Percentiles rank a stretch among this genome's conserved stretches.
These are phyloP conservation scores for Xylaria venustula DNA, from an alignment of 495 filamentous ascomycete genomes.

Conservation along the genomic window DNA sequence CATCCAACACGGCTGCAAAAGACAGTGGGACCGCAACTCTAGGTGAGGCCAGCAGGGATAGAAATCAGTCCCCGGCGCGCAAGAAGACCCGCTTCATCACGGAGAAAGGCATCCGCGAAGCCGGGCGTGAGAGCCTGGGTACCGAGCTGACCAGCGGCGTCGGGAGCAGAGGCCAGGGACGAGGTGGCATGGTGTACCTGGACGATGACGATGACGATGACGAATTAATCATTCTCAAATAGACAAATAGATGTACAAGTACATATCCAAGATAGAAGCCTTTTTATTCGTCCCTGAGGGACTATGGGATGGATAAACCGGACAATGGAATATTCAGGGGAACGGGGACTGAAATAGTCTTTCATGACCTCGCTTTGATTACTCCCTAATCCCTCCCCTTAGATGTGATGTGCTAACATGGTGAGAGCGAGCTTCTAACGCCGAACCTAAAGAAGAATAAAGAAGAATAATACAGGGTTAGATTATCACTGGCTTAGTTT, in stretches of 20 bases:
- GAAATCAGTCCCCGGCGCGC: slow-evolving; percentile 45
- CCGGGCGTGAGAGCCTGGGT: slow-evolving; percentile 72
- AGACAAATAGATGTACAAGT: background rate
- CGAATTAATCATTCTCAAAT: slow-evolving; percentile 33
- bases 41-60: slow-evolving; percentile 3
- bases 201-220: slow-evolving; percentile 46
- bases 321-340: too few species aligned
- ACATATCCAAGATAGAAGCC: background rate
- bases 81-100: slow-evolving; percentile 87
- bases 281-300: background rate
- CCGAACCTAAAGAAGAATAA: too few species aligned
- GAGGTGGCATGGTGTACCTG: slow-evolving; percentile 30
- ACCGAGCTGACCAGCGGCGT: slow-evolving; percentile 53
- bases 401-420: too few species aligned
- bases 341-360: too few species aligned
- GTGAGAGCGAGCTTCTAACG: too few species aligned
- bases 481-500: too few species aligned
- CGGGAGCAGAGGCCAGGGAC: slow-evolving; percentile 35
- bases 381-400: too few species aligned
- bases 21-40: slow-evolving; percentile 11
- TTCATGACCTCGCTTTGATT: too few species aligned
- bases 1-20: slow-evolving; percentile 24
- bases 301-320: background rate
- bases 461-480: too few species aligned
- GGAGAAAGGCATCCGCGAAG: slow-evolving; percentile 71